Base-by-base conservation (phyloP, 2,329 filamentous ascomycete species). In the Chaetomium globosum region DNA sequence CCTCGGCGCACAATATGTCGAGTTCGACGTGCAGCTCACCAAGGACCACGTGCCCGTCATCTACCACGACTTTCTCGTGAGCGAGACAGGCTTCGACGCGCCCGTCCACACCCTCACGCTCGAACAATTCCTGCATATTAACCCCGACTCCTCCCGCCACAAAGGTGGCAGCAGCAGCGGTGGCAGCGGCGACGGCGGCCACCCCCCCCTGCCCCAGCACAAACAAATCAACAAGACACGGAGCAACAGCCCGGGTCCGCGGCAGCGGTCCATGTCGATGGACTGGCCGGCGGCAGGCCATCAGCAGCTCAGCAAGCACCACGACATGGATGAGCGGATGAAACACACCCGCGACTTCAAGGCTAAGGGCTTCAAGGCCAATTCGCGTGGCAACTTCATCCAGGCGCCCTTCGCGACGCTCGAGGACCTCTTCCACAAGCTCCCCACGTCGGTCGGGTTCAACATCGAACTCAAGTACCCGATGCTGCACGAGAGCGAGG, bases 381-480 rank as follows among this genome's bases (percentile, higher is more conserved):
- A 99, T 76, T 93, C 88, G 5, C 89, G 95, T 4, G 95, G 94
- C 60, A 93, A 92, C 75, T 96, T 96, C 73, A 98, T 99, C 73
- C 94, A 98, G 76, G 92, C 91, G 0, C 93, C 94, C 0, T 99
- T 99, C 78, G 93, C 94, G 8, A 99, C 95, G 0, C 82, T 99
- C 4, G 93, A 97, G 76, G 92, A 97, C 68, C 88, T 98, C 75
- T 97, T 99, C 80, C 85, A 86, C 72, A 89, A 93, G 74, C 80
- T 99, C 0, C 92, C 93, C 0, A 85, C 90, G 68, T 83, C 86
- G 16, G 90, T 96, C 26, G 93, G 95, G 16, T 99, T 99, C 84
- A 98, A 99, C 78, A 96, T 99, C 71, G 95, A 99, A 80, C 91
- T 99, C 85, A 98, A 99, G 79, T 99, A 99, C 75, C 95, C 95